Conservation (phyloP, 2,329 filamentous ascomycete genomes). For the Dactylonectria macrodidyma region DNA sequence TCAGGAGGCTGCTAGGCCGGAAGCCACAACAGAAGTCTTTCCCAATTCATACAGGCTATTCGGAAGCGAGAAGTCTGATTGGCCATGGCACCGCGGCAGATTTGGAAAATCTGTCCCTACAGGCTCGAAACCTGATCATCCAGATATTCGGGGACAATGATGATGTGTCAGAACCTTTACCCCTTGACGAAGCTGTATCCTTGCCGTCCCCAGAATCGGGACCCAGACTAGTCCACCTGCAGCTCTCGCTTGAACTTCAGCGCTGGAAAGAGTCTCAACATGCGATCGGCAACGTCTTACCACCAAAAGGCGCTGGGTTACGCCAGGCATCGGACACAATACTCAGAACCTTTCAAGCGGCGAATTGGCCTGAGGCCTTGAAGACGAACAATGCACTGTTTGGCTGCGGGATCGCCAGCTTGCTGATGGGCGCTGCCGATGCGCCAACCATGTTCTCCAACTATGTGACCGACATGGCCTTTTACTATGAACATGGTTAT, state of each 20-base stretch:
- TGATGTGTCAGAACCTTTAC: slow-evolving; percentile 29
- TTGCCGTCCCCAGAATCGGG: slow-evolving; percentile 28
- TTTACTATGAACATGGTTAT: slow-evolving; percentile 45
- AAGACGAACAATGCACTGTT: slow-evolving; percentile 44
- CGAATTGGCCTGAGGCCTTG: slow-evolving; percentile 41
- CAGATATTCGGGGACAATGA: slow-evolving; percentile 40
- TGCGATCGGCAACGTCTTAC: slow-evolving; percentile 38
- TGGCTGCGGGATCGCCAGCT: slow-evolving; percentile 42
- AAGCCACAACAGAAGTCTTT: slow-evolving; percentile 9
- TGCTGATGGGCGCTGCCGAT: slow-evolving; percentile 44
- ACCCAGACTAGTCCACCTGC: slow-evolving; percentile 33
- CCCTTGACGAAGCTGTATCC: slow-evolving; percentile 22
- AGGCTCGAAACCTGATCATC: slow-evolving; percentile 37
- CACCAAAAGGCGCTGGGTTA: slow-evolving; percentile 40
- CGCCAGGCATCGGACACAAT: slow-evolving; percentile 33
- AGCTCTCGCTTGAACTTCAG: slow-evolving; percentile 39
- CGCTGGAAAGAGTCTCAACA: slow-evolving; percentile 40
- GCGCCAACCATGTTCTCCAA: slow-evolving; percentile 43
- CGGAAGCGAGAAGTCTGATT: slow-evolving; percentile 41
- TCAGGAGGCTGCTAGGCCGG: slow-evolving; percentile 33
- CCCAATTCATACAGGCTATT: slow-evolving; percentile 35
- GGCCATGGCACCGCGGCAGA: slow-evolving; percentile 35
- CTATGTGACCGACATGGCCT: slow-evolving; percentile 43
- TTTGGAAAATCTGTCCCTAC: slow-evolving; percentile 33
- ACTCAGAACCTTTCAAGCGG: slow-evolving; percentile 34